Evolutionary conservation across 192 early-diverging fungal species (phyloP).

Genomic region (Coemansia pectinata): DNA sequence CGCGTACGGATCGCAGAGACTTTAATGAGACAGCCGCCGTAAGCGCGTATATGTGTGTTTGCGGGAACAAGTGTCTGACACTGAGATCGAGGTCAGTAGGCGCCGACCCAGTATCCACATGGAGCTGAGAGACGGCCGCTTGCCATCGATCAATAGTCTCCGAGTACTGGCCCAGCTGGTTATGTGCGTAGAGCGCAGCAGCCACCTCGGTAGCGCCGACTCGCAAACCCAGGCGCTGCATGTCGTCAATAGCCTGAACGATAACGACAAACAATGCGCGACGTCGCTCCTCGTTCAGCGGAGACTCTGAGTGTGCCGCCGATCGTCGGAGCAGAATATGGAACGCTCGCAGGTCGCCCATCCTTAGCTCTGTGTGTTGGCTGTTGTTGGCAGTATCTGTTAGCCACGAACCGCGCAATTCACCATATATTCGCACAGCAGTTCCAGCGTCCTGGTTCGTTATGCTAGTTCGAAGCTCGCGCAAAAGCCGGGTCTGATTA

Average conservation of each 20-base stretch:
- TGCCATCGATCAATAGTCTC: constrained; percentile 26
- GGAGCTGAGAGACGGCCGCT: not conserved
- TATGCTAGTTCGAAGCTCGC: not conserved
- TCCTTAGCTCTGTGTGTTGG: not conserved
- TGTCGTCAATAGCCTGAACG: constrained; percentile 28
- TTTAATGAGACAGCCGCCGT: constrained; percentile 31
- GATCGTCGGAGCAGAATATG: constrained; percentile 27
- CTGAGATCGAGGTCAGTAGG: not conserved
- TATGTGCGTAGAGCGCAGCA: constrained; percentile 16
- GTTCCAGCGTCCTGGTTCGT: not conserved
- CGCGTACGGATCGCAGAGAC: constrained; percentile 13
- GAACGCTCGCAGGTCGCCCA: constrained; percentile 25
- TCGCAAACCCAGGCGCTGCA: constrained; percentile 24
- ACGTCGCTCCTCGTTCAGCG: not conserved
- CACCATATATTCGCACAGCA: constrained; percentile 11
- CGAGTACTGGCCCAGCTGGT: constrained; percentile 7
- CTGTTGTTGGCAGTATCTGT: not conserved
- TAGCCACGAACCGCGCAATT: not conserved
- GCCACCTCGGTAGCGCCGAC: constrained; percentile 45
- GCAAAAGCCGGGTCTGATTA: not conserved
- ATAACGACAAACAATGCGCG: constrained; percentile 1
- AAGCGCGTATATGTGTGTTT: constrained; percentile 38
- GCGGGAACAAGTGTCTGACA: constrained; percentile 21
- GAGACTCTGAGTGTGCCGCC: not conserved
- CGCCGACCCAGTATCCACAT: not conserved